Evolutionary conservation across 148 eudicot genomes (phyloP).

Genomic region (Chenopodium album): DNA sequence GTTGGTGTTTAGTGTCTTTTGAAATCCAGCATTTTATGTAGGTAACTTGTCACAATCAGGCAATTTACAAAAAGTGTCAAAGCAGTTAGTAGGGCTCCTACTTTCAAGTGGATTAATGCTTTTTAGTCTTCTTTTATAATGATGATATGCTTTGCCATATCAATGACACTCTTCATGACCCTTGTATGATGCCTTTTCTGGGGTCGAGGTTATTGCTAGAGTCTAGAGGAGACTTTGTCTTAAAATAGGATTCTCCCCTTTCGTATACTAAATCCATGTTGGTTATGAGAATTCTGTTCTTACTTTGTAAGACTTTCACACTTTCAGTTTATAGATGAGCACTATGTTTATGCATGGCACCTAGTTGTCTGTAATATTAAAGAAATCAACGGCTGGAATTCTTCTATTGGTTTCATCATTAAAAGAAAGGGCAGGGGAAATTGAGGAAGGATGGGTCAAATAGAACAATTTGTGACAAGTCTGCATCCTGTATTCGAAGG

Average conservation of each 20-base stretch:
- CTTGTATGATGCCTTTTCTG: not conserved
- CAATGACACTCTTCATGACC: not conserved
- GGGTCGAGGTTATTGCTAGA: not conserved
- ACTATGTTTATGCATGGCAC: not conserved
- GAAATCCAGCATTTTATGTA: not conserved
- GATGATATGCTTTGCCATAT: constrained; percentile 5
- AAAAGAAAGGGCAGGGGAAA: not conserved
- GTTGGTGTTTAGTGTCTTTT: constrained; percentile 3
- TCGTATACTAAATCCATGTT: not conserved
- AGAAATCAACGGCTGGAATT: not conserved
- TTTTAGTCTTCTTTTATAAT: not conserved
- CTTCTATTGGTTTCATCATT: not conserved
- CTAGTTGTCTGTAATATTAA: not conserved
- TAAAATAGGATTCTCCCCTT: not conserved
- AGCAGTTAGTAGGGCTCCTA: not conserved
- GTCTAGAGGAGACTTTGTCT: not conserved
- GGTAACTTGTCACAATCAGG: not conserved
- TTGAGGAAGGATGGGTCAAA: not conserved
- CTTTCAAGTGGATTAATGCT: not conserved
- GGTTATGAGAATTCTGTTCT: not conserved
- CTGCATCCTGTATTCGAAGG: not conserved
- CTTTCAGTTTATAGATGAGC: not conserved
- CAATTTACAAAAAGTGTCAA: not conserved
- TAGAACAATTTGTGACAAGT: not conserved
- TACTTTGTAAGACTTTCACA: not conserved